Evolutionary conservation across 805 yeast genomes (phyloP).

Genomic region (Ogataea angusta): DNA sequence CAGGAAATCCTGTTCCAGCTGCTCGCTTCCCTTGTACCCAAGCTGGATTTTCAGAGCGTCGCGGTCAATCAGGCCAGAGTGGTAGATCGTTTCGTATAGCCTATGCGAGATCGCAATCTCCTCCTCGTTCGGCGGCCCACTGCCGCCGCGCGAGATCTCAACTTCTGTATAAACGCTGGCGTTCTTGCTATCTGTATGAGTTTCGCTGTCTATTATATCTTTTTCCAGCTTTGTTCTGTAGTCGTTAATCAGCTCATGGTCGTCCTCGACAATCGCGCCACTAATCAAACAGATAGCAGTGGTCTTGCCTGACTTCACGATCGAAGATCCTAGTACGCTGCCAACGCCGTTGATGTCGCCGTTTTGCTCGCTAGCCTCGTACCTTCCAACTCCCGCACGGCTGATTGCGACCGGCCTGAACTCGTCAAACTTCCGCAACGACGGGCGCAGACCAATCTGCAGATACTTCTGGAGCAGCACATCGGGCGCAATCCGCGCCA

Average conservation of each 20-base stretch:
- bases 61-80: conserved; percentile 50
- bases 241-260: conserved; percentile 41
- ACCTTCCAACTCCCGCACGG: conserved; percentile 37
- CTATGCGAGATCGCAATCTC: conserved; percentile 73
- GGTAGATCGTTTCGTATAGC: conserved; percentile 56
- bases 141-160: conserved; percentile 69
- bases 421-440: conserved; percentile 66
- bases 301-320: conserved; percentile 68
- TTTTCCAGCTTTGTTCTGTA: conserved; percentile 38
- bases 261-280: conserved; percentile 62
- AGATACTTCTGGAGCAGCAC: conserved; percentile 76
- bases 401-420: conserved; percentile 53
- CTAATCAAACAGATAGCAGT: conserved; percentile 69
- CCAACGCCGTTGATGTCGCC: conserved; percentile 20
- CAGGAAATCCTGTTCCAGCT: conserved; percentile 21
- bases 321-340: conserved; percentile 60
- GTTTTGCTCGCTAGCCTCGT: conserved; percentile 19
- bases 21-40: conserved; percentile 38
- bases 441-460: conserved; percentile 72
- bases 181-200: conserved; percentile 23
- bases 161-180: conserved; percentile 67
- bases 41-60: conserved; percentile 53
- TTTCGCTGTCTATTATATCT: conserved; percentile 29
- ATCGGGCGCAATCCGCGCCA: conserved; percentile 85
- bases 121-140: conserved; percentile 81